phyloP scores from a whole-genome alignment of 371 early-diverging fungal genomes.

The Mucor circinelloides region DNA sequence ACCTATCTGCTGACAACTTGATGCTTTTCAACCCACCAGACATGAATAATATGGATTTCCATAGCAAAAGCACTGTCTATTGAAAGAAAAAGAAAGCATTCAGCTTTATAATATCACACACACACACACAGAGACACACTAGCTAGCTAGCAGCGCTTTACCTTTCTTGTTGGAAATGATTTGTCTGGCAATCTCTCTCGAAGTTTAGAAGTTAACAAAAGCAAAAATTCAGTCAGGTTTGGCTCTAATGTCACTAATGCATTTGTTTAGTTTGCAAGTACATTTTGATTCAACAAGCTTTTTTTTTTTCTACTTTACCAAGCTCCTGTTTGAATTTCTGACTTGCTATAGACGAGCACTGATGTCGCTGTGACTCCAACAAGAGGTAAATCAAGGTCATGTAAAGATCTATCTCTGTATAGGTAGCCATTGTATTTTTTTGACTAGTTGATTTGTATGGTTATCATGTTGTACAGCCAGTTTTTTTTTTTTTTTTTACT shows the following conservation, averaged over 20 bases:
- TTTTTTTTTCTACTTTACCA: constrained; percentile 37
- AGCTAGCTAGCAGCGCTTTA: constrained; percentile 17
- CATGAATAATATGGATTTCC: constrained; percentile 70
- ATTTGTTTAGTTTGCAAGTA: background rate
- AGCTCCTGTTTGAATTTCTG: constrained; percentile 41
- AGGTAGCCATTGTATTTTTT: background rate
- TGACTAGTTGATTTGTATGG: background rate
- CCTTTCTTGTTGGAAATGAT: constrained; percentile 79
- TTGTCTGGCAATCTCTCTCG: constrained; percentile 27
- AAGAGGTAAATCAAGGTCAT: constrained; percentile 63
- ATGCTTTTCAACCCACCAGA: constrained; percentile 60
- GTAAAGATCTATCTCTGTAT: constrained; percentile 57
- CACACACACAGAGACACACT: too few species aligned
- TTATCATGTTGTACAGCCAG: constrained; percentile 1
- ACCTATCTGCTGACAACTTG: constrained; percentile 11
- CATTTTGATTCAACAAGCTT: too few species aligned
- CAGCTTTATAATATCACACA: constrained; percentile 42
- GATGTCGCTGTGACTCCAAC: constrained; percentile 48
- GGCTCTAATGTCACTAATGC: constrained; percentile 2
- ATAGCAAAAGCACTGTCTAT: constrained; percentile 30
- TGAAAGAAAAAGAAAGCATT: constrained; percentile 47
- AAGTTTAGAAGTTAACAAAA: constrained; percentile 43
- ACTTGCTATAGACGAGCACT: constrained; percentile 15
- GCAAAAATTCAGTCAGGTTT: constrained; percentile 56
- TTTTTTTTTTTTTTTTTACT: background rate